Conservation (phyloP, 495 filamentous ascomycete species). For the Hypomontagnella submonticulosa region DNA sequence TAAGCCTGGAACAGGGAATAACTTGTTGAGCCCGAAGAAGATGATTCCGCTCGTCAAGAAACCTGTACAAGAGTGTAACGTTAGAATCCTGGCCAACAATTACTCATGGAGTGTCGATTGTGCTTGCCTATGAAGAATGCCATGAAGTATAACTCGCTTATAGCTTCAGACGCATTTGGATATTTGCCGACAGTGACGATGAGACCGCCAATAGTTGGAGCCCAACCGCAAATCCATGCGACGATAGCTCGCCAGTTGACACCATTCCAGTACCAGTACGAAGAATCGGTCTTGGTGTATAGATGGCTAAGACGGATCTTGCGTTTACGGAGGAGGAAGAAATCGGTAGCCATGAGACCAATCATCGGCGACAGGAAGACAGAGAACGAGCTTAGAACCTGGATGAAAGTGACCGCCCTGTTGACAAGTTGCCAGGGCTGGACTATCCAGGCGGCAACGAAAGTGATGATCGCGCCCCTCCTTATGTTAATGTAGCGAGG, state of each 20-base stretch:
- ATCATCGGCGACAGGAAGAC: slow-evolving; percentile 60
- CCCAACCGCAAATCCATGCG: slow-evolving; percentile 51
- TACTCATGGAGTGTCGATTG: background rate
- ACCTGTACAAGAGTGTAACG: slow-evolving; percentile 27
- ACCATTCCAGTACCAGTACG: slow-evolving; percentile 53
- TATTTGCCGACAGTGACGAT: slow-evolving; percentile 43
- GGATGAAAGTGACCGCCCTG: slow-evolving; percentile 60
- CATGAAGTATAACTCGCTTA: slow-evolving; percentile 51
- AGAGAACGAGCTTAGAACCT: slow-evolving; percentile 60
- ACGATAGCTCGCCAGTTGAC: slow-evolving; percentile 50
- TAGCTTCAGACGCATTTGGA: slow-evolving; percentile 39
- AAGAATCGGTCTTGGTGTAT: slow-evolving; percentile 38
- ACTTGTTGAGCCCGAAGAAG: slow-evolving; percentile 46
- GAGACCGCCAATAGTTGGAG: slow-evolving; percentile 50
- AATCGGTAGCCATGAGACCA: slow-evolving; percentile 48
- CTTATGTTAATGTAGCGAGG: slow-evolving; percentile 63
- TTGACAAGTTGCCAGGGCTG: slow-evolving; percentile 65
- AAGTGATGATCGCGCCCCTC: slow-evolving; percentile 58
- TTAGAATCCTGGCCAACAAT: background rate
- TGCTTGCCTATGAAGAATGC: slow-evolving; percentile 52
- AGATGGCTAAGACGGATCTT: slow-evolving; percentile 49
- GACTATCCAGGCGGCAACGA: slow-evolving; percentile 52
- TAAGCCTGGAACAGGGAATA: slow-evolving; percentile 48
- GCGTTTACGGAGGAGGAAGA: slow-evolving; percentile 46
- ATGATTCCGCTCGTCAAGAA: slow-evolving; percentile 50